These are phyloP conservation scores for Rhizopogon vulgaris DNA, from an alignment of 768 basidiomycete genomes.

Conservation along the genomic window DNA sequence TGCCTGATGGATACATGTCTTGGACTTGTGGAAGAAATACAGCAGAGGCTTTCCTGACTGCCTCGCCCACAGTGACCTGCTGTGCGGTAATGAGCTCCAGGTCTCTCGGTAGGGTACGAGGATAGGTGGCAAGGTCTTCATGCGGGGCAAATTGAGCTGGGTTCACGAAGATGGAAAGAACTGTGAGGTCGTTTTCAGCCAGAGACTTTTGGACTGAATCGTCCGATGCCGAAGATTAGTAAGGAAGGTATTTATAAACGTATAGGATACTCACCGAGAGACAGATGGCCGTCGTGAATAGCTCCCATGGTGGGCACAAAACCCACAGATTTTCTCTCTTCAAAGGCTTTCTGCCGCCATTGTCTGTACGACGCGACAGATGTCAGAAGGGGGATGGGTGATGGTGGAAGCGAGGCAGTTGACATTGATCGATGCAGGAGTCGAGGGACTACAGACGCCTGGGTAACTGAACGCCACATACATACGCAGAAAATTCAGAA, in stretches of 20 bases:
- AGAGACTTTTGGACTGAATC: constrained; percentile 70
- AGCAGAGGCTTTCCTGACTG: constrained; percentile 45
- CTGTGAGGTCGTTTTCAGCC: constrained; percentile 72
- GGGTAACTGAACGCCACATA: constrained; percentile 8
- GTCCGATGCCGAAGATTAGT: neutral
- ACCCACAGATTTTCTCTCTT: constrained; percentile 64
- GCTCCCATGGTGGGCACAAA: constrained; percentile 99
- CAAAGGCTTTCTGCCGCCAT: constrained; percentile 69
- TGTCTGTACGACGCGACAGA: constrained; percentile 55
- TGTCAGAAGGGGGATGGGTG: constrained; percentile 43
- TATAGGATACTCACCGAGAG: constrained; percentile 63
- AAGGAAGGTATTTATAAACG: neutral
- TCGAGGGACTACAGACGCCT: neutral
- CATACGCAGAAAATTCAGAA: neutral
- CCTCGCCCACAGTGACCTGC: constrained; percentile 20
- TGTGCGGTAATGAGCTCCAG: constrained; percentile 51
- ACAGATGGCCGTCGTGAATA: constrained; percentile 87
- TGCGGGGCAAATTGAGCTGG: constrained; percentile 96
- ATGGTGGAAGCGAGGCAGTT: constrained; percentile 18
- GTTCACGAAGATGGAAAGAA: constrained; percentile 96
- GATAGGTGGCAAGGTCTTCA: constrained; percentile 89
- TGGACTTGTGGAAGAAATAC: constrained; percentile 75
- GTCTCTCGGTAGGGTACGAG: constrained; percentile 77
- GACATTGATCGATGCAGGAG: constrained; percentile 6
- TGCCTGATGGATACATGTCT: constrained; percentile 94